These are phyloP conservation scores for Tetrapisispora taiwanensis DNA, from an alignment of 805 yeast genomes.

Conservation along the genomic window DNA sequence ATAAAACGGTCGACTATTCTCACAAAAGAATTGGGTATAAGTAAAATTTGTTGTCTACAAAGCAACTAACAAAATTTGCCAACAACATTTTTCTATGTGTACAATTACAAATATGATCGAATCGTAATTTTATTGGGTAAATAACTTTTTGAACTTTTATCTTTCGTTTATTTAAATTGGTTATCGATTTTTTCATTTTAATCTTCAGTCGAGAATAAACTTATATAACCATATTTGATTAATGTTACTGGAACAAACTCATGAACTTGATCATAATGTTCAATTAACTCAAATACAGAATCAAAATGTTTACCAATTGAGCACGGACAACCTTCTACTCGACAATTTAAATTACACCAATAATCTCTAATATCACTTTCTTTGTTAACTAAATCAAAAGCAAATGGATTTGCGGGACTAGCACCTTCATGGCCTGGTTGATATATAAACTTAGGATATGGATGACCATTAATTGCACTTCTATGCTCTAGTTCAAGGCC, in stretches of 20 bases:
- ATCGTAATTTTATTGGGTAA: too few species aligned
- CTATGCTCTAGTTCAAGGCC: neutral
- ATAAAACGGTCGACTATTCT: too few species aligned
- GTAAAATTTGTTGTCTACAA: too few species aligned
- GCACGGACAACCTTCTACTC: constrained; percentile 4
- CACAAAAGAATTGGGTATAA: too few species aligned
- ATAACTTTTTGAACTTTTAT: too few species aligned
- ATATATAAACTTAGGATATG: neutral
- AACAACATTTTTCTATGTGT: too few species aligned
- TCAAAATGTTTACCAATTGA: constrained; percentile 1
- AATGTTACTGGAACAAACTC: constrained; percentile 14
- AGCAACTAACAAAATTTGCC: too few species aligned
- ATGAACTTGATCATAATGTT: constrained; percentile 19
- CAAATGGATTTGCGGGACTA: neutral
- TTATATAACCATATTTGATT: constrained; percentile 13
- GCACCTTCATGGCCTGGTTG: neutral
- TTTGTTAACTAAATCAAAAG: constrained; percentile 1
- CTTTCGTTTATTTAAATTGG: too few species aligned
- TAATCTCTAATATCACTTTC: constrained; percentile 2
- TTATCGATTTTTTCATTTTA: too few species aligned
- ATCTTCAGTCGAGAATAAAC: constrained; percentile 2
- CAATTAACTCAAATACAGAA: constrained; percentile 13
- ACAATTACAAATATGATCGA: too few species aligned
- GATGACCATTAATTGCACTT: neutral
- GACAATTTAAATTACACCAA: constrained; percentile 13